Conservation (phyloP, 2,329 filamentous ascomycete species). For the Ceratocystis ficicola region DNA sequence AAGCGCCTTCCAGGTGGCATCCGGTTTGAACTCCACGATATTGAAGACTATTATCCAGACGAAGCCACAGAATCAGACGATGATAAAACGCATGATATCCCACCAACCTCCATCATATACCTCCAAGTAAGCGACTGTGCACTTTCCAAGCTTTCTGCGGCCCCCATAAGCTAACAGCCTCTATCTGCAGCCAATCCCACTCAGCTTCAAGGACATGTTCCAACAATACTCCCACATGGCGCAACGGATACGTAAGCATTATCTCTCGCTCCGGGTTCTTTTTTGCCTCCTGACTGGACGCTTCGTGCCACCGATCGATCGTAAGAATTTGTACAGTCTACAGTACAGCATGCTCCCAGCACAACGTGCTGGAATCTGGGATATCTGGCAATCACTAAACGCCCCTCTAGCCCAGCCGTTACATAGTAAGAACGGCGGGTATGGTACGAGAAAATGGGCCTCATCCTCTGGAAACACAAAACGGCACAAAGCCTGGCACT, state of each 20-base stretch:
- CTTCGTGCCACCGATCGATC: conserved; percentile 88
- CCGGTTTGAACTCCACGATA: conserved; percentile 77
- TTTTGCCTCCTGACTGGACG: conserved; percentile 78
- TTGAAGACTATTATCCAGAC: conserved; percentile 39
- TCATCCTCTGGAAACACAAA: conserved; percentile 4
- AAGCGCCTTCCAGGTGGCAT: conserved; percentile 75
- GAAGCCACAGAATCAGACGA: conserved; percentile 27
- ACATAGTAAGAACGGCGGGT: conserved; percentile 25
- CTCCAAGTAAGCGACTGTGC: conserved; percentile 51
- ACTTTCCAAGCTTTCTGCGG: neutral
- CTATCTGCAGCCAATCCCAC: conserved; percentile 59
- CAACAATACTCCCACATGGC: conserved; percentile 94
- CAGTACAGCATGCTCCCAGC: conserved; percentile 97
- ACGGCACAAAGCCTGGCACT: conserved; percentile 14
- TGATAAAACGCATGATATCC: conserved; percentile 1
- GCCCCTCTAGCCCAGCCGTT: conserved; percentile 33
- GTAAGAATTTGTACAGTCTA: conserved; percentile 86
- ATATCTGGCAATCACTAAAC: conserved; percentile 70
- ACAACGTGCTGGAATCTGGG: conserved; percentile 61
- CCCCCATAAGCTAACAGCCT: conserved; percentile 12
- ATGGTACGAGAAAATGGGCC: conserved; percentile 24
- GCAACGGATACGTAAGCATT: conserved; percentile 85
- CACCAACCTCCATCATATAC: conserved; percentile 67
- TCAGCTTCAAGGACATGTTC: conserved; percentile 89
- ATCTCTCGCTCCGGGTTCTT: conserved; percentile 77